Evolutionary conservation across 2,329 filamentous ascomycete genomes (phyloP), one percentile per base, ranked within the genome.

Genomic region (Nemania sp.): DNA sequence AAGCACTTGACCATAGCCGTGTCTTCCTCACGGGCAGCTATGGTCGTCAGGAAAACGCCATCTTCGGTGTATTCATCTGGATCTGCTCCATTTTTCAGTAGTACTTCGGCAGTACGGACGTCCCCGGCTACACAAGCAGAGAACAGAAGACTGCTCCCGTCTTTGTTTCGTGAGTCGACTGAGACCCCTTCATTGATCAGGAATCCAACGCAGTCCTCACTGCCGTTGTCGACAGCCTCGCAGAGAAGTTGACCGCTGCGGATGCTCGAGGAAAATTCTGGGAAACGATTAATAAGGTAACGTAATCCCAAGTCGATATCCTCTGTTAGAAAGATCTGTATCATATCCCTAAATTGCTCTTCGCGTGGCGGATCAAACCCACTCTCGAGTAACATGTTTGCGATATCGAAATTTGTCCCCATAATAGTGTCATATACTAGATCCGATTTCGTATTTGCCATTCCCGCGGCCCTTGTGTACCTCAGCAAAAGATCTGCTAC

Each of bases 31-130:
- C 60, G 6, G 22, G 70, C 32, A 38, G 71, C 58, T 15, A 57
- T 3, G 0, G 13, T 43, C 11, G 67, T 47, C 49, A 69, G 52
- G 22, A 26, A 7, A 6, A 49, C 20, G 6, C 53, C 43, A 1
- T 32, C 2, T 38, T 45, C 54, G 3, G 55, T 26, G 18, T 13
- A 24, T 66, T 63, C 58, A 61, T 74, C 68, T 26, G 73, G 72
- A 62, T 73, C 62, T 15, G 68, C 72, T 38, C 73, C 72, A 7
- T 53, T 65, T 27, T 62, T 8, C n/a, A 74, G 60, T 2, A 74
- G 62, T 15, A 71, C 1, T 2, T 51, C n/a, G 2, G 57, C 71
- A 20, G 63, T 45, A 7, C n/a, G 2, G 10, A 3, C 18, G 8
- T 66, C 27, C 7, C 24, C 29, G 3, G 27, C 10, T 26, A 35